phyloP scores from a whole-genome alignment of 1,139 yeast species.

The Kodamaea alishanica region DNA sequence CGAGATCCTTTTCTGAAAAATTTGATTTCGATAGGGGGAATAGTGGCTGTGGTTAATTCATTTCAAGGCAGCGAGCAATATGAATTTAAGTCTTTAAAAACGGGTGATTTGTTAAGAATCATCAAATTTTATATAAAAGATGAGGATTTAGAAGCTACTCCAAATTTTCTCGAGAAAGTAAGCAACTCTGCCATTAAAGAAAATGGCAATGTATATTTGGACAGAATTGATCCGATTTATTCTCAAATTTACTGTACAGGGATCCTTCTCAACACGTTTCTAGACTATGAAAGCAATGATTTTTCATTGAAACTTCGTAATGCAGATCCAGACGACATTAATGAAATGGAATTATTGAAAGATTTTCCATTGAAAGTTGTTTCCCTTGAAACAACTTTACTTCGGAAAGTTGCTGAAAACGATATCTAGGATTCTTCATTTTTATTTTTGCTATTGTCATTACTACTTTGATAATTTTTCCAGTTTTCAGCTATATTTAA shows the following conservation, averaged over 20 bases:
- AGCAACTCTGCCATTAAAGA: not conserved
- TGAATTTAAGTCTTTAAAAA: conserved; percentile 26
- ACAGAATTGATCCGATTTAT: conserved; percentile 16
- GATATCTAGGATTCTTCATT: not conserved
- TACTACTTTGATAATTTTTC: conserved; percentile 23
- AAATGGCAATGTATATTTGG: conserved; percentile 4
- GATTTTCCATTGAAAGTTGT: conserved; percentile 32
- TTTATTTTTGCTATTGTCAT: not conserved
- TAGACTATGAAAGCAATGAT: conserved; percentile 20
- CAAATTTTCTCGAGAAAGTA: not conserved
- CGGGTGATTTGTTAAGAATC: conserved; percentile 35
- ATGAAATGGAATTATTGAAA: conserved; percentile 20
- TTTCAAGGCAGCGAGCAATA: conserved; percentile 21
- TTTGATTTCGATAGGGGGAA: conserved; percentile 28
- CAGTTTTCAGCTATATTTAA: conserved; percentile 47
- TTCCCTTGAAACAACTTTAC: conserved; percentile 32
- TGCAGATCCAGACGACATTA: conserved; percentile 1
- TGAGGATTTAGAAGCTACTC: conserved; percentile 7
- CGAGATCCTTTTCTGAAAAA: conserved; percentile 30
- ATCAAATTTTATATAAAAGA: conserved; percentile 25
- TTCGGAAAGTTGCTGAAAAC: conserved; percentile 11
- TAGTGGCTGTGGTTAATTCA: conserved; percentile 36
- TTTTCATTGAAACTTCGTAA: conserved; percentile 21
- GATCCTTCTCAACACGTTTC: conserved; percentile 26
- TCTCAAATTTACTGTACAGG: conserved; percentile 29